A percentile compares a stretch with the other conserved stretches of the same genome.
Conservation (phyloP, 208 protist genomes). For the Trypanosoma cruzi region DNA sequence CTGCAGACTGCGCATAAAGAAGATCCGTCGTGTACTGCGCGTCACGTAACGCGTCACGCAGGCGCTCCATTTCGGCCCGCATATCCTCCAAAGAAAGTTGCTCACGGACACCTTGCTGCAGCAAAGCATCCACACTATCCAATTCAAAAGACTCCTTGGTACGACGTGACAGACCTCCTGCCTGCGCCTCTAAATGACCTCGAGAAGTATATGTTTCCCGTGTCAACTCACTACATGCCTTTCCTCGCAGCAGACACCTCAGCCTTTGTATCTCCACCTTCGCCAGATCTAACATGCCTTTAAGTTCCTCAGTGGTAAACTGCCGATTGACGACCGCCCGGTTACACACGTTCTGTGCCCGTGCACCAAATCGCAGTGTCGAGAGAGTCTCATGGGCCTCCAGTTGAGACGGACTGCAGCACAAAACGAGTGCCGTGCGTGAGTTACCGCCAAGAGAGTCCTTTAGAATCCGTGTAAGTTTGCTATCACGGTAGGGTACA, state of each 20-base stretch:
- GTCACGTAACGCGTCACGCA: constrained; percentile 44
- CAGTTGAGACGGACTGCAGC: constrained; percentile 76
- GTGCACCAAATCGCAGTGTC: constrained; percentile 84
- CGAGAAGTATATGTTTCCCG: not conserved
- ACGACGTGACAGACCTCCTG: not conserved
- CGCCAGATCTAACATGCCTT: constrained; percentile 68
- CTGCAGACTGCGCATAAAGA: constrained; percentile 52
- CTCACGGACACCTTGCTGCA: constrained; percentile 46
- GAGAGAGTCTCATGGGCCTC: constrained; percentile 91
- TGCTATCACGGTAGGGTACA: constrained; percentile 90
- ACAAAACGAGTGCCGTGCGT: constrained; percentile 89
- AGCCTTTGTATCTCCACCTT: constrained; percentile 60
- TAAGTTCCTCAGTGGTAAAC: constrained; percentile 73
- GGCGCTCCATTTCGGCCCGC: constrained; percentile 33
- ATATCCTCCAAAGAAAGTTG: constrained; percentile 41
- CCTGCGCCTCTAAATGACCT: not conserved
- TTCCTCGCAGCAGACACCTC: constrained; percentile 15
- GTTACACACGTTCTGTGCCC: constrained; percentile 89
- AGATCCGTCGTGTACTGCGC: constrained; percentile 42
- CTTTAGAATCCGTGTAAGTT: constrained; percentile 88
- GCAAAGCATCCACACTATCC: constrained; percentile 31
- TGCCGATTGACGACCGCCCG: constrained; percentile 79
- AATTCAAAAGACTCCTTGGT: not conserved
- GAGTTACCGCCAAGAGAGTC: constrained; percentile 92
- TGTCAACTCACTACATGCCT: not conserved